Evolutionary conservation across 2,329 filamentous ascomycete species (phyloP).

Genomic region (Penicillium sp.): DNA sequence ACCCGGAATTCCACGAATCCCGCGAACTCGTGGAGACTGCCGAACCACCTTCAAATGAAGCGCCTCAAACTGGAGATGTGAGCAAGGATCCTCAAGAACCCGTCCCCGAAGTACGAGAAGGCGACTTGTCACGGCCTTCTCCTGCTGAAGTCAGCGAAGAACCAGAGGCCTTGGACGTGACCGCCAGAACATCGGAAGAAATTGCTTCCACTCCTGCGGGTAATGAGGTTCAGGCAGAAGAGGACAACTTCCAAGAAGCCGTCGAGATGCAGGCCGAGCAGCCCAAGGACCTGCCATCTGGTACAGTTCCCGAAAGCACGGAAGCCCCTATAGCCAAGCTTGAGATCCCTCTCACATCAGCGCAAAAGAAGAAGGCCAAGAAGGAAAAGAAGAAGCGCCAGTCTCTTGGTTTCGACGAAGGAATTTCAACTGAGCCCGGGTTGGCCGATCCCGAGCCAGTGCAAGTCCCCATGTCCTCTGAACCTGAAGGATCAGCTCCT

Average conservation of each 20-base stretch:
- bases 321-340: not conserved
- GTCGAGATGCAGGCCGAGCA: slow-evolving; percentile 16
- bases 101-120: not conserved
- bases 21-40: slow-evolving; percentile 1
- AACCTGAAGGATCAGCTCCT: slow-evolving; percentile 7
- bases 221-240: slow-evolving; percentile 6
- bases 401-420: slow-evolving; percentile 16
- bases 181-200: not conserved
- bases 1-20: slow-evolving; percentile 1
- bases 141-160: not conserved
- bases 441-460: slow-evolving; percentile 6
- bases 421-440: slow-evolving; percentile 1
- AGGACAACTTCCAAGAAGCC: slow-evolving; percentile 20
- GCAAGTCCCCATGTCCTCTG: not conserved
- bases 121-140: not conserved
- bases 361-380: slow-evolving; percentile 9
- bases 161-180: not conserved
- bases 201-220: not conserved
- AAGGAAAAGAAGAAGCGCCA: slow-evolving; percentile 22
- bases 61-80: not conserved
- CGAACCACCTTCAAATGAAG: not conserved
- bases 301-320: not conserved
- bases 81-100: slow-evolving; percentile 3
- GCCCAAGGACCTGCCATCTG: not conserved
- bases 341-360: slow-evolving; percentile 8